Percentiles rank a stretch among this genome's conserved stretches.
These are phyloP conservation scores for Fusarium staphyleae DNA, from an alignment of 2,329 filamentous ascomycete genomes.

Conservation along the genomic window DNA sequence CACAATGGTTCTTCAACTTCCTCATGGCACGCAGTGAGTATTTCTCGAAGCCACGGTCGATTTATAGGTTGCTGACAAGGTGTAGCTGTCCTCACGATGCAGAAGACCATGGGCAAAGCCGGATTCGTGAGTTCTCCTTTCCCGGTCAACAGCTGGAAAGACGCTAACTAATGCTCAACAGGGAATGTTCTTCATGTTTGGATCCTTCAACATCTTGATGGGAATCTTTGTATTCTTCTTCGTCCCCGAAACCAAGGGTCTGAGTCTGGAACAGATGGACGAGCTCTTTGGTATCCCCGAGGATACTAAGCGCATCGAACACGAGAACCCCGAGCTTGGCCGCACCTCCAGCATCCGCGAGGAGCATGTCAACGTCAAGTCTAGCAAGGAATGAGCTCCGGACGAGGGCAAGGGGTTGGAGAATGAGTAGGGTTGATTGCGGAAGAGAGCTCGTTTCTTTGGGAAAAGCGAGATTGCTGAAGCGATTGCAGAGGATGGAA, in stretches of 20 bases:
- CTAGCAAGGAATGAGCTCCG: not conserved
- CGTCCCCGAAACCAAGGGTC: constrained; percentile 75
- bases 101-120: constrained; percentile 57
- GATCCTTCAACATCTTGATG: constrained; percentile 70
- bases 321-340: constrained; percentile 44
- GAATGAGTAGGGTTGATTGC: too few relatives aligned
- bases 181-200: constrained; percentile 74
- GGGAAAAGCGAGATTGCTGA: not conserved
- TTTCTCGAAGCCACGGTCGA: too few relatives aligned
- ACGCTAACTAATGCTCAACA: constrained; percentile 25
- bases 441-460: too few relatives aligned
- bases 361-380: constrained; percentile 32
- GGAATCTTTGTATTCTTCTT: constrained; percentile 71
- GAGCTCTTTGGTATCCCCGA: constrained; percentile 69
- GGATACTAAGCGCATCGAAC: constrained; percentile 41
- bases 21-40: constrained; percentile 59
- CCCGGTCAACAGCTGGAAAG: not conserved
- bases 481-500: not conserved
- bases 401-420: too few relatives aligned
- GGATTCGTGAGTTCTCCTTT: constrained; percentile 48
- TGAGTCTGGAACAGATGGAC: constrained; percentile 69
- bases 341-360: constrained; percentile 40
- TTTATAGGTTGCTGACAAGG: too few relatives aligned
- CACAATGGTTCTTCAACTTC: constrained; percentile 79
- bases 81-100: constrained; percentile 68